Evolutionary conservation across 805 yeast genomes (phyloP), one percentile per base, ranked within the genome.

Genomic region (Metschnikowia aberdeeniae): DNA sequence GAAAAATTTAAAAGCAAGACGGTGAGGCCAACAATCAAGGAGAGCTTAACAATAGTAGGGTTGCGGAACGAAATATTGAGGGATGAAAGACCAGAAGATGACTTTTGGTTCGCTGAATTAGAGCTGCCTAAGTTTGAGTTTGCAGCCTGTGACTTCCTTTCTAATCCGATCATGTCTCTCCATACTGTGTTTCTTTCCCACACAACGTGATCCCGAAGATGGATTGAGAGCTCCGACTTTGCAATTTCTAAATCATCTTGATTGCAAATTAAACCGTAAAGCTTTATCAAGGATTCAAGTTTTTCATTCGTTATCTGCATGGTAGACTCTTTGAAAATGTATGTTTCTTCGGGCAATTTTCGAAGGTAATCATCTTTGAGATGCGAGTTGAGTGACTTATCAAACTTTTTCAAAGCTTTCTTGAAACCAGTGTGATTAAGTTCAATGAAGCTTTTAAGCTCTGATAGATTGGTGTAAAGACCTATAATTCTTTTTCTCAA

Each of bases 71-170:
- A 54, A 7, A 54, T 31, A 33, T 53, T 53, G 34, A 53, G 45
- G 20, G 52, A 40, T 2, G 54, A 43, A 22, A 52, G 19, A 2
- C 54, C 51, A 13, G 56, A 42, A 1, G 44, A 34, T 3, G 44
- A 42, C 20, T 52, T 46, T 26, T 46, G 45, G 34, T 47, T 40
- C 3, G 36, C n/a, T 13, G 40, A 14, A 7, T 32, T 34, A 9
- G 34, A 12, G n/a, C 38, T 38, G 11, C 43, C 38, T 4, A 37
- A 42, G 17, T 51, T 51, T 5, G 46, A 45, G 53, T 63, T 51
- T 2, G 90, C 89, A 17, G 88, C 89, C 56, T 89, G 92, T 0
- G 90, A 73, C 57, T 86, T 86, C 54, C 96, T 77, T 62, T 90
- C 97, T 52, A 75, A 60, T 1, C 79, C 80, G 45, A 76, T 72